Percentiles rank a stretch among this genome's conserved stretches.
Conservation (phyloP, 1,284 basidiomycete genomes). For the Cutaneotrichosporon cyanovorans region DNA sequence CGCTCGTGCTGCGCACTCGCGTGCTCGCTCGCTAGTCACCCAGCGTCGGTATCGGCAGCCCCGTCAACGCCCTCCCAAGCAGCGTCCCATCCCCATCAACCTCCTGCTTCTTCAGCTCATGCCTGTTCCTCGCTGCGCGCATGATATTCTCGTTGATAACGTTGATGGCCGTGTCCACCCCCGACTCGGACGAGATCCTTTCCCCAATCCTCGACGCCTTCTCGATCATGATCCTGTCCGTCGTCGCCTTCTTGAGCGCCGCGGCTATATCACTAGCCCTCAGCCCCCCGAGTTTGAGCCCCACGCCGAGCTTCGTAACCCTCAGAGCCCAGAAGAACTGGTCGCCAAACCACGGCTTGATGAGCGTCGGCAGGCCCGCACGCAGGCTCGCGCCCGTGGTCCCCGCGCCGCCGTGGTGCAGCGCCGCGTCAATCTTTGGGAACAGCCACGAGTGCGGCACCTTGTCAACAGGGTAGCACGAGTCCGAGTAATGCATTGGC, state of each 20-base stretch:
- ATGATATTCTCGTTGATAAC: constrained; percentile 35
- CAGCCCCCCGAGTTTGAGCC: constrained; percentile 52
- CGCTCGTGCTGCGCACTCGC: too few relatives aligned
- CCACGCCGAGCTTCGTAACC: constrained; percentile 56
- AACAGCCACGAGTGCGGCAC: constrained; percentile 78
- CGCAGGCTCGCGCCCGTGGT: constrained; percentile 62
- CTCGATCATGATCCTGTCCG: constrained; percentile 55
- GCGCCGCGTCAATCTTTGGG: constrained; percentile 52
- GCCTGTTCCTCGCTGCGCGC: constrained; percentile 21
- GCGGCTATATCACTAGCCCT: constrained; percentile 52
- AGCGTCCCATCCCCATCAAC: neutral
- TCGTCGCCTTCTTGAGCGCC: constrained; percentile 55
- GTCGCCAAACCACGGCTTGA: constrained; percentile 64
- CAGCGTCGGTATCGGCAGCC: too few relatives aligned
- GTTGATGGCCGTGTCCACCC: constrained; percentile 33
- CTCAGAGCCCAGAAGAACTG: constrained; percentile 67
- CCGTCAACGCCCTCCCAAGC: too few relatives aligned
- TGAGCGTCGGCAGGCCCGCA: constrained; percentile 66
- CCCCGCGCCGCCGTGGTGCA: constrained; percentile 66
- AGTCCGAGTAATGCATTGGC: constrained; percentile 40
- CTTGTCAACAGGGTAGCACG: constrained; percentile 52
- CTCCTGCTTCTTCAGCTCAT: constrained; percentile 7
- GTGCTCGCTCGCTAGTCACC: too few relatives aligned
- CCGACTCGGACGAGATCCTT: constrained; percentile 53
- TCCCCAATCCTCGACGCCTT: constrained; percentile 59